phyloP scores from a whole-genome alignment of 2,329 filamentous ascomycete species.

The Periglandula ipomoeae region DNA sequence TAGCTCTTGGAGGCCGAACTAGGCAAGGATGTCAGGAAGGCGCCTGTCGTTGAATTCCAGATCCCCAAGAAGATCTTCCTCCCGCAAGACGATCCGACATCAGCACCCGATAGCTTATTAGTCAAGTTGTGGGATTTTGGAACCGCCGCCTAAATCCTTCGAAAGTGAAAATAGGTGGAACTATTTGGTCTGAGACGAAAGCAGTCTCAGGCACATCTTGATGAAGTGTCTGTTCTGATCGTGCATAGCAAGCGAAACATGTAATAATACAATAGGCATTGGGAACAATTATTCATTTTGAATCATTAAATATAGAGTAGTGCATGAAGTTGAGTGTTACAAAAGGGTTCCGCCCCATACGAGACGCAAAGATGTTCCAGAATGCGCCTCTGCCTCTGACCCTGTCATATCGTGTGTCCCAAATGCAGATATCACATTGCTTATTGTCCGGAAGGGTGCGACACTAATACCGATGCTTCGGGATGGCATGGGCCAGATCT shows the following conservation, averaged over 20 bases:
- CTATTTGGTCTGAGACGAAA: not conserved
- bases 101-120: constrained; percentile 43
- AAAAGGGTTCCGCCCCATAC: not conserved
- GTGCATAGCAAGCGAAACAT: not conserved
- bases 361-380: not conserved
- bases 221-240: not conserved
- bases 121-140: constrained; percentile 54
- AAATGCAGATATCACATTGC: not conserved
- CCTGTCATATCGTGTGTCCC: not conserved
- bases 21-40: constrained; percentile 72
- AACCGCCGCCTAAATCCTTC: constrained; percentile 4
- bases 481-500: too few relatives aligned
- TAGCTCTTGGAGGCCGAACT: constrained; percentile 80
- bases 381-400: not conserved
- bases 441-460: not conserved
- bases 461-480: not conserved
- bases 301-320: too few relatives aligned
- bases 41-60: constrained; percentile 84
- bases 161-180: not conserved
- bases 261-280: not conserved
- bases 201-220: not conserved
- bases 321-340: not conserved
- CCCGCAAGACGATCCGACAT: constrained; percentile 38
- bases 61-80: constrained; percentile 79
- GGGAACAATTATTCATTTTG: too few relatives aligned